These are phyloP conservation scores for Yamadazyma triangularis DNA, from an alignment of 1,139 yeast genomes.

Conservation along the genomic window DNA sequence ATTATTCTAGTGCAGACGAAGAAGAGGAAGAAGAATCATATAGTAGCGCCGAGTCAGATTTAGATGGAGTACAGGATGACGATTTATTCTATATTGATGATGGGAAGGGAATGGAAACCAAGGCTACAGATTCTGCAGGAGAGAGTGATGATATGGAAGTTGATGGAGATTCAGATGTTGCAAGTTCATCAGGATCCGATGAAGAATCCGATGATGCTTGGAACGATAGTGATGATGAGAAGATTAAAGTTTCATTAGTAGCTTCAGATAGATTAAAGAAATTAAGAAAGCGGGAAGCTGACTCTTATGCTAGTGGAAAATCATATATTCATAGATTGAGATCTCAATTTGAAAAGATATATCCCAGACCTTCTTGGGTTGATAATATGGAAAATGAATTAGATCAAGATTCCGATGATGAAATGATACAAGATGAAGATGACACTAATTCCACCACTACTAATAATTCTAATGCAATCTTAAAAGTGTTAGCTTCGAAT, in stretches of 20 bases:
- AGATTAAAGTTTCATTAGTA: constrained; percentile 55
- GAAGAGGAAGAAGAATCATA: constrained; percentile 7
- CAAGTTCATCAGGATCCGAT: constrained; percentile 22
- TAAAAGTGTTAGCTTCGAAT: constrained; percentile 55
- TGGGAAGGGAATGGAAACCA: too few relatives aligned
- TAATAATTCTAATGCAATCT: constrained; percentile 57
- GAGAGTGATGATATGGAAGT: constrained; percentile 35
- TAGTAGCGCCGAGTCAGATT: constrained; percentile 12
- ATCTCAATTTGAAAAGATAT: constrained; percentile 79
- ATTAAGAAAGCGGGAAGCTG: constrained; percentile 61
- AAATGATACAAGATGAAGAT: constrained; percentile 25
- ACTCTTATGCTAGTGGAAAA: constrained; percentile 56
- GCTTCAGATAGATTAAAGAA: constrained; percentile 63
- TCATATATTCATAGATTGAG: constrained; percentile 72
- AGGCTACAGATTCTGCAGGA: constrained; percentile 25
- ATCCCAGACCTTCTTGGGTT: constrained; percentile 90
- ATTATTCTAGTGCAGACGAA: constrained; percentile 38
- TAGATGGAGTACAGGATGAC: constrained; percentile 47
- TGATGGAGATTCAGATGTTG: constrained; percentile 26
- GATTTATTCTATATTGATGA: constrained; percentile 65
- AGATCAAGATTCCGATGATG: constrained; percentile 12
- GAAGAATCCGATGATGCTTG: constrained; percentile 53
- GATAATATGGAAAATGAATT: constrained; percentile 31
- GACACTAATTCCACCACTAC: too few relatives aligned
- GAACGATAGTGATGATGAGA: constrained; percentile 92